Percentiles rank a stretch among this genome's conserved stretches.
Evolutionary conservation across 768 basidiomycete genomes (phyloP).

Genomic region (Strobilomyces dryophilus): DNA sequence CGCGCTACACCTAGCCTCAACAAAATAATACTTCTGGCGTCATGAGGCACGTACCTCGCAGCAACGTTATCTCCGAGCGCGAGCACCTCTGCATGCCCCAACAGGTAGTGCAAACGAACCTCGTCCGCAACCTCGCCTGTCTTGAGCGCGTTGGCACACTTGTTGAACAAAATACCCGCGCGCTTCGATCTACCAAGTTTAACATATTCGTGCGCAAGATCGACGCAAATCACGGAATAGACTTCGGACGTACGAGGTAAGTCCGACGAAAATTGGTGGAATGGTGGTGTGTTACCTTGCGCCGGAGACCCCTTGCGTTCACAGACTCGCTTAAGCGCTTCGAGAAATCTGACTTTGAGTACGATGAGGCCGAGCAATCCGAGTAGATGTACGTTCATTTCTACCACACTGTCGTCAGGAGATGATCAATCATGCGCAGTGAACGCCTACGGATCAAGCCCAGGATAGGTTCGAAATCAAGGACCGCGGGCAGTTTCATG

Average conservation of each 20-base stretch:
- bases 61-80: conserved; percentile 51
- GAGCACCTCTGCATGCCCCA: conserved; percentile 65
- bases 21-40: neutral
- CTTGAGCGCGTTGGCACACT: conserved; percentile 44
- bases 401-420: conserved; percentile 29
- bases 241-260: conserved; percentile 36
- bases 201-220: conserved; percentile 77
- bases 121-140: conserved; percentile 47
- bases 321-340: conserved; percentile 57
- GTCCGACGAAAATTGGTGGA: neutral
- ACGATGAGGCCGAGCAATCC: conserved; percentile 66
- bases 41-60: conserved; percentile 45
- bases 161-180: conserved; percentile 63
- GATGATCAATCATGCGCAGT: neutral
- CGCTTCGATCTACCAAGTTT: conserved; percentile 68
- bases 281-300: conserved; percentile 40
- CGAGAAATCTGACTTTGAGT: conserved; percentile 63
- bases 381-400: conserved; percentile 55
- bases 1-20: conserved; percentile 31
- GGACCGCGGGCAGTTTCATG: neutral
- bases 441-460: conserved; percentile 50
- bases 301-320: conserved; percentile 40
- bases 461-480: conserved; percentile 35
- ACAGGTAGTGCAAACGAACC: conserved; percentile 47
- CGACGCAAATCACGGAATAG: conserved; percentile 59